These are phyloP conservation scores for Breynia disticha DNA, from an alignment of 441 rosid species.

Conservation along the genomic window DNA sequence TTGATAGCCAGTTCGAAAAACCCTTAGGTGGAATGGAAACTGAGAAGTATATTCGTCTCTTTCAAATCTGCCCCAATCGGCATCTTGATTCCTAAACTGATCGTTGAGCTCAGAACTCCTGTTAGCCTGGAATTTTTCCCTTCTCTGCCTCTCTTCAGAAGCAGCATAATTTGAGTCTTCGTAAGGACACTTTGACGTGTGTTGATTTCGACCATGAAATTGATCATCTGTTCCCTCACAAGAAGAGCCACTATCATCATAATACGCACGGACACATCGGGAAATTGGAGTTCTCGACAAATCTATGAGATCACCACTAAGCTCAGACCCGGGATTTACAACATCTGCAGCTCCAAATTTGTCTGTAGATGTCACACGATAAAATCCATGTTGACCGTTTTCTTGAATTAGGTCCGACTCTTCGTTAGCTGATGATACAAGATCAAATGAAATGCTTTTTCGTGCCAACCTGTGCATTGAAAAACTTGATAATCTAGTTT, in stretches of 20 bases:
- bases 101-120: conserved; percentile 23
- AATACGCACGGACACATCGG: conserved; percentile 46
- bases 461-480: no score
- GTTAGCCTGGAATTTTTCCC: conserved; percentile 22
- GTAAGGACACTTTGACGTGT: conserved; percentile 19
- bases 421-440: conserved; percentile 16
- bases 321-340: conserved; percentile 34
- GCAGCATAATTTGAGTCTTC: conserved; percentile 21
- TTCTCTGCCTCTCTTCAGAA: conserved; percentile 29
- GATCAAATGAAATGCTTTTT: no score
- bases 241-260: conserved; percentile 67
- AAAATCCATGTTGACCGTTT: conserved; percentile 15
- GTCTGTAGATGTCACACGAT: conserved; percentile 19
- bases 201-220: conserved; percentile 17
- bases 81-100: conserved; percentile 25
- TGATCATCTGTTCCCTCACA: conserved; percentile 48
- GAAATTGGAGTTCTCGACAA: conserved; percentile 33
- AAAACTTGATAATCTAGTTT: no score
- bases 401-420: conserved; percentile 23
- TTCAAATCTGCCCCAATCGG: conserved; percentile 31
- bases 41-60: conserved; percentile 9
- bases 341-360: conserved; percentile 28
- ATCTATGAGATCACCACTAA: conserved; percentile 26
- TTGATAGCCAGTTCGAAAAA: conserved; percentile 27
- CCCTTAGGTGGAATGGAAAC: conserved; percentile 29